Evolutionary conservation across 1,284 basidiomycete species (phyloP), one percentile per base, ranked within the genome.

Genomic region (Pseudozyma sp.): DNA sequence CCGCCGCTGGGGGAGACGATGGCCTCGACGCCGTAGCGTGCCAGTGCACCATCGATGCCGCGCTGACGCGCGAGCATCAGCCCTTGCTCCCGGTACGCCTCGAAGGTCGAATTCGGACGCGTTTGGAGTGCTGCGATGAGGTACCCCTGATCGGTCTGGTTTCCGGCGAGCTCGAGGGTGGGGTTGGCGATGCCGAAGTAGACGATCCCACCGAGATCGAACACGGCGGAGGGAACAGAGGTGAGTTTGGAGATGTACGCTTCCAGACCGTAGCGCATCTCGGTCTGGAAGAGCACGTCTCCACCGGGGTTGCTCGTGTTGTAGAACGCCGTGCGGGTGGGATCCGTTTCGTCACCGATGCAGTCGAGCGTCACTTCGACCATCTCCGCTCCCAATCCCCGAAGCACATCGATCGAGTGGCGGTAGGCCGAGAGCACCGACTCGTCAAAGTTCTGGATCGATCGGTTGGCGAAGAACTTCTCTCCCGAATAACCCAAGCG

Each of bases 101-200:
- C 62, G 31, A 70, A 50, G 9, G 68, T 70, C 5, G 68, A 19
- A 29, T 70, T 70, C 33, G 68, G 68, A 19, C 62, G 53, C 10
- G 68, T 70, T 14, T 57, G 54, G 1, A 72, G 52, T 4, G 69
- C 69, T 47, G 63, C 24, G 17, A 63, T 62, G 45, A 72, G 60
- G 34, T 35, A 72, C 8, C 60, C 60, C 35, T 72, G 64, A 29
- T 72, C 69, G 8, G 69, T 67, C 35, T 72, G 59, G 34, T 62
- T 67, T 1, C 56, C 64, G 4, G 49, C 44, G 0, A 67, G 48
- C 24, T 66, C 69, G 13, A 67, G 47, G 2, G 48, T 33, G 3
- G 54, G 54, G 35, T 66, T 46, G 29, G 64, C 44, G 39, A 67
- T 59, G 33, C 54, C 69, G 42, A 63, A 72, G 56, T 67, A 67